Base-by-base conservation (phyloP, 306 rosid species). In the Pterocarpus santalinus region DNA sequence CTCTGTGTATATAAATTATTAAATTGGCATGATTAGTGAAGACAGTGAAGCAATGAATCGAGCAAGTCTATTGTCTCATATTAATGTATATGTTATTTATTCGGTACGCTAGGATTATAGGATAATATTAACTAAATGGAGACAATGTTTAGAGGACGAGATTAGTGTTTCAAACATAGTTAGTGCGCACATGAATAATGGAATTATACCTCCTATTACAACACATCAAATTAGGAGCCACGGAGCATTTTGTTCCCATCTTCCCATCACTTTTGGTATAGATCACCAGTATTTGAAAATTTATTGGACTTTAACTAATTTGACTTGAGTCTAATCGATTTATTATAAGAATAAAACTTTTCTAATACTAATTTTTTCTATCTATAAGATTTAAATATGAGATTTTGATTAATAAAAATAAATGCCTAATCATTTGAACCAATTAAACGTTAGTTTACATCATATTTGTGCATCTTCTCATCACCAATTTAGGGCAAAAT, bases 181-280 rank as follows among this genome's bases (percentile, higher is more conserved):
- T 13, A 63, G 84, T 38, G 60, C 38, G 73, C 79, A 63, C 79
- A 43, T 72, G 84, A 72, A 73, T 63, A 16, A 62, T 58, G 73
- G 52, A 65, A 39, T 38, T 63, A 64, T 47, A 58, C n/a, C 34
- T 65, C 73, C 11, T 39, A 35, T 33, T 44, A 72, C 41, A 17
- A 62, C 64, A 35, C 71, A 35, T 60, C 39, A 8, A 47, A 61
- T 80, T 22, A 22, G 17, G 64, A 2, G 3, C 17, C 58, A 9
- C 62, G 8, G 13, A 22, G 1, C 28, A 22, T 22, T 22, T 22
- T 22, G 28, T 22, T 22, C 28, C 28, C 28, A 22, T 22, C 28
- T 22, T 22, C 28, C 28, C 28, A 22, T 22, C 28, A 22, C 28
- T 22, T 22, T 22, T 22, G 28, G 28, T 22, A 22, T 22, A 1